Conservation (phyloP, 2,329 filamentous ascomycete species). For the Stachybotrys elegans region DNA sequence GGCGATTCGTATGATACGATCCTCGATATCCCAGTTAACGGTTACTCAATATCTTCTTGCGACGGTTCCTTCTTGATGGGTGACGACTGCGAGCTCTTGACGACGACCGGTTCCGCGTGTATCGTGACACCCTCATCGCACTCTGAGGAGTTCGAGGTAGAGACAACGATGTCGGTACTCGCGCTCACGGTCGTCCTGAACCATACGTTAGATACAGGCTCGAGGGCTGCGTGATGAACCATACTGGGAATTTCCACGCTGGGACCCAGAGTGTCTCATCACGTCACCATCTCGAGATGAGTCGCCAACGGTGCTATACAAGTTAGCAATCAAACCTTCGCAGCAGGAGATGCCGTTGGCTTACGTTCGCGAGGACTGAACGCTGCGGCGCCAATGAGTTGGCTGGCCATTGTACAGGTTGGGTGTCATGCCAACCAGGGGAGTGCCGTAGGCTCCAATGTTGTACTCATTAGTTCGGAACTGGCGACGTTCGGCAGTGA, state of each 20-base stretch:
- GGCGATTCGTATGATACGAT: no score
- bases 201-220: slow-evolving; percentile 26
- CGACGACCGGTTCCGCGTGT: slow-evolving; percentile 42
- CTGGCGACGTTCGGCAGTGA: slow-evolving; percentile 90
- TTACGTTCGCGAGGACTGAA: slow-evolving; percentile 25
- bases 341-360: no score
- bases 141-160: slow-evolving; percentile 39
- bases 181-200: slow-evolving; percentile 33
- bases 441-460: slow-evolving; percentile 62
- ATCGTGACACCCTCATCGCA: slow-evolving; percentile 52
- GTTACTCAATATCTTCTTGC: slow-evolving; percentile 22
- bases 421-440: slow-evolving; percentile 50
- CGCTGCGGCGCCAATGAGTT: slow-evolving; percentile 29
- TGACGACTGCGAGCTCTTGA: slow-evolving; percentile 42
- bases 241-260: slow-evolving; percentile 31
- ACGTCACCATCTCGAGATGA: slow-evolving; percentile 22
- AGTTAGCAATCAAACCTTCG: slow-evolving; percentile 6
- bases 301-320: slow-evolving; percentile 17
- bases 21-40: not conserved
- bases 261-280: slow-evolving; percentile 24
- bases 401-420: slow-evolving; percentile 30
- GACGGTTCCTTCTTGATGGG: slow-evolving; percentile 33
- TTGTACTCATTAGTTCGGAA: slow-evolving; percentile 97
- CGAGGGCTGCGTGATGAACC: slow-evolving; percentile 18
- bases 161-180: slow-evolving; percentile 32